Conservation (phyloP, 2,329 filamentous ascomycete genomes). For the Dothiorella sarmentorum region DNA sequence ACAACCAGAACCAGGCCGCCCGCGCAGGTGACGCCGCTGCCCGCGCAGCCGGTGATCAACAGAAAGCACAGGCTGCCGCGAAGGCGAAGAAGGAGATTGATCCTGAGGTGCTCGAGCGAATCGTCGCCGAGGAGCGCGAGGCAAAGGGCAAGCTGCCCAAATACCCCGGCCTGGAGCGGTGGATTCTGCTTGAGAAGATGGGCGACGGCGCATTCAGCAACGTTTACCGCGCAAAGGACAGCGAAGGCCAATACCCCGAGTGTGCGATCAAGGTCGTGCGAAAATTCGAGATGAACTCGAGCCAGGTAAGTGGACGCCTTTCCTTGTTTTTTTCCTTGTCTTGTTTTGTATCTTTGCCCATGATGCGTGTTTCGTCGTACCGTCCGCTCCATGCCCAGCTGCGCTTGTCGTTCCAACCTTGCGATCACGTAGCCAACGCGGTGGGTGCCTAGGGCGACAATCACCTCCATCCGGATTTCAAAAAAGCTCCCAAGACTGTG, state of each 20-base stretch:
- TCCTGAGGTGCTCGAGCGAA: conserved; percentile 69
- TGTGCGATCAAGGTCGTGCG: conserved; percentile 98
- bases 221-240: conserved; percentile 85
- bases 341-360: conserved; percentile 18
- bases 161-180: conserved; percentile 82
- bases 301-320: conserved; percentile 74
- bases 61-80: conserved; percentile 49
- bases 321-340: neutral
- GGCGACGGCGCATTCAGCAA: conserved; percentile 98
- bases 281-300: conserved; percentile 98
- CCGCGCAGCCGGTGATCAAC: conserved; percentile 59
- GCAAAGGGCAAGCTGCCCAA: conserved; percentile 79
- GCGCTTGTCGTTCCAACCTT: conserved; percentile 27
- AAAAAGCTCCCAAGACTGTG: conserved; percentile 81
- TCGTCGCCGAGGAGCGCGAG: conserved; percentile 89
- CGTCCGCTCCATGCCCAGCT: conserved; percentile 21
- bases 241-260: conserved; percentile 66
- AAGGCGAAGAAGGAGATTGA: conserved; percentile 53
- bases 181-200: conserved; percentile 92
- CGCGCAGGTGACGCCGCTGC: conserved; percentile 65
- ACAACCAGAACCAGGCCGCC: conserved; percentile 62
- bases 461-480: conserved; percentile 94
- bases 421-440: conserved; percentile 49
- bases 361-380: conserved; percentile 7
- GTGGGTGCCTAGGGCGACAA: conserved; percentile 70